Conservation (phyloP, 2,329 filamentous ascomycete genomes). For the Coleophoma eucalyptorum region DNA sequence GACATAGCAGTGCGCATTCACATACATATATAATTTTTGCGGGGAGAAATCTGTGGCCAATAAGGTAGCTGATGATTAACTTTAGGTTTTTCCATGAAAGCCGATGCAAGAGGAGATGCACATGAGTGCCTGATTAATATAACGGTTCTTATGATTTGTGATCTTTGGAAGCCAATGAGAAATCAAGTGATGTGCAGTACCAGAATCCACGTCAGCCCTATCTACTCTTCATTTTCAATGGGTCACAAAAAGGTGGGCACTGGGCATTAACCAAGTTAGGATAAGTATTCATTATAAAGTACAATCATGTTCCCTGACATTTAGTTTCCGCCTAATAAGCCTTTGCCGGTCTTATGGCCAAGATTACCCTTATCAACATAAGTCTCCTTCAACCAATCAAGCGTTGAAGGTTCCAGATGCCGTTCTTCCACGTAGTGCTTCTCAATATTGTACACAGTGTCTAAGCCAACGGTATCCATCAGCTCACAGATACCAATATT, state of each 20-base stretch:
- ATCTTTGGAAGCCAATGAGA: no score
- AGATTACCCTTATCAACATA: constrained; percentile 28
- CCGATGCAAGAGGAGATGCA: no score
- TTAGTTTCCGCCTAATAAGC: background rate
- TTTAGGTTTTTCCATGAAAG: no score
- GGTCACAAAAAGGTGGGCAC: no score
- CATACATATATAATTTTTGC: no score
- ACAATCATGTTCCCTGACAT: background rate
- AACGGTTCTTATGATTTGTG: no score
- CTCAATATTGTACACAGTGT: constrained; percentile 35
- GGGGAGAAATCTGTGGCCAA: no score
- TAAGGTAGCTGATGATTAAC: no score
- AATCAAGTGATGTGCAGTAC: no score
- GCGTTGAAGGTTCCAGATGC: constrained; percentile 16
- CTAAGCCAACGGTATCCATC: constrained; percentile 36
- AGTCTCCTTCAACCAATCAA: constrained; percentile 24
- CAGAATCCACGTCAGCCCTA: background rate
- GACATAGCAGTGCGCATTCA: no score
- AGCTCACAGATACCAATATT: constrained; percentile 31
- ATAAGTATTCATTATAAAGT: background rate
- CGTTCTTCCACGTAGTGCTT: constrained; percentile 32
- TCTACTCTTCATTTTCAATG: no score
- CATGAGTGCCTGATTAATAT: no score
- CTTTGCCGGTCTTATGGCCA: constrained; percentile 10
- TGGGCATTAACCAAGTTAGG: background rate